Conservation (phyloP, 148 eudicot genomes). For the Spergularia bocconei region DNA sequence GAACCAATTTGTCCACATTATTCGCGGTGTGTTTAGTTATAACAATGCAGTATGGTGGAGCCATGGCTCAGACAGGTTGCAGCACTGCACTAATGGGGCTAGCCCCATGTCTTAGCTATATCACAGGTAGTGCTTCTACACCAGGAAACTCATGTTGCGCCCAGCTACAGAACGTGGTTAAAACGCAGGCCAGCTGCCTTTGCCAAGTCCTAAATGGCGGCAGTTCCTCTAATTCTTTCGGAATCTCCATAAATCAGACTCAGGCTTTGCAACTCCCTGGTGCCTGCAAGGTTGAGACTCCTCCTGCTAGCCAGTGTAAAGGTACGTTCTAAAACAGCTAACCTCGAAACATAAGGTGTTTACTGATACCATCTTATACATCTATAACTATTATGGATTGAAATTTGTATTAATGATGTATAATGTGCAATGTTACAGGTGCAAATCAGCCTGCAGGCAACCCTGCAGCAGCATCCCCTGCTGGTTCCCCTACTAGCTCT, state of each 20-base stretch:
- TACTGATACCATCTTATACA: neutral
- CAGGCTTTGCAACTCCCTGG: constrained; percentile 34
- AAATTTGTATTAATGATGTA: neutral
- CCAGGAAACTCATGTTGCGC: constrained; percentile 31
- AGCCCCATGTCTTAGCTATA: constrained; percentile 34
- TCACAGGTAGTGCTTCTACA: constrained; percentile 23
- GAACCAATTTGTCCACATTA: constrained; percentile 11
- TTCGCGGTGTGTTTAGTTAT: constrained; percentile 2
- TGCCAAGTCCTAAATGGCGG: constrained; percentile 32
- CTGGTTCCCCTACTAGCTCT: constrained; percentile 25
- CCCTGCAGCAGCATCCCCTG: constrained; percentile 20
- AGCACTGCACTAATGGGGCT: constrained; percentile 19
- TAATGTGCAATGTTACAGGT: constrained; percentile 3
- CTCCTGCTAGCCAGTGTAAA: constrained; percentile 35
- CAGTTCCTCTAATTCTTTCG: constrained; percentile 16
- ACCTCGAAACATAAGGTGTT: neutral
- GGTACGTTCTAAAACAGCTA: constrained; percentile 14
- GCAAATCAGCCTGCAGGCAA: constrained; percentile 22
- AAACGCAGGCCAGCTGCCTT: constrained; percentile 34
- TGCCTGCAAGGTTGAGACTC: constrained; percentile 40
- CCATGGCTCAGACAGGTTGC: constrained; percentile 35
- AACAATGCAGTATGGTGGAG: constrained; percentile 20
- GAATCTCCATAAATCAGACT: constrained; percentile 30
- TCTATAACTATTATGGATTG: neutral
- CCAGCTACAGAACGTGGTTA: constrained; percentile 27